Evolutionary conservation across 768 basidiomycete genomes (phyloP).

Genomic region (Lactifluus subvellereus): DNA sequence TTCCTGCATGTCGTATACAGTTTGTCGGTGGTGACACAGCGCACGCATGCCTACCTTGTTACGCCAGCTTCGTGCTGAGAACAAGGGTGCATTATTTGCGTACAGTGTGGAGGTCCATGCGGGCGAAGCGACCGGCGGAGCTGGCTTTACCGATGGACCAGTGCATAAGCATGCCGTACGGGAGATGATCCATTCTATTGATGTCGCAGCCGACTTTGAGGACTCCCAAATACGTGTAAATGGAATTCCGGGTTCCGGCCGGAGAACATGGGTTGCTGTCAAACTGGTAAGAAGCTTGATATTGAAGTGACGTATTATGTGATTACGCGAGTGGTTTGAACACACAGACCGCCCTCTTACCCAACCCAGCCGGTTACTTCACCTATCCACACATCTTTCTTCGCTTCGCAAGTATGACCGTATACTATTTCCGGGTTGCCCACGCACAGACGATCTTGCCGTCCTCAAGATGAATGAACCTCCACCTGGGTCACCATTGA

Average conservation of each 20-base stretch:
- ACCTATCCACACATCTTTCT: slow-evolving; percentile 54
- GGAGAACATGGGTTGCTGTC: slow-evolving; percentile 78
- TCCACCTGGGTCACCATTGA: slow-evolving; percentile 33
- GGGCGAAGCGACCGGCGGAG: slow-evolving; percentile 38
- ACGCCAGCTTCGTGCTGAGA: slow-evolving; percentile 50
- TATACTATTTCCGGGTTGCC: slow-evolving; percentile 65
- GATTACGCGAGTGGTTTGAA: neutral
- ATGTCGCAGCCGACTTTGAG: slow-evolving; percentile 80
- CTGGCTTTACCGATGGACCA: slow-evolving; percentile 27
- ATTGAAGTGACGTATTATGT: neutral
- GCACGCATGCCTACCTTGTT: slow-evolving; percentile 62
- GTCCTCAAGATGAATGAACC: slow-evolving; percentile 35
- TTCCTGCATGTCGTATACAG: slow-evolving; percentile 32
- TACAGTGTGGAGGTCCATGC: slow-evolving; percentile 87
- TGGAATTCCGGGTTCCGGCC: slow-evolving; percentile 28
- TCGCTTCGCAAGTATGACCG: slow-evolving; percentile 25
- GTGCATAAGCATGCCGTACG: slow-evolving; percentile 59
- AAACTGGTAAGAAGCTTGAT: slow-evolving; percentile 56
- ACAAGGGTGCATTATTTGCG: slow-evolving; percentile 71
- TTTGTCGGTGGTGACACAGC: slow-evolving; percentile 90
- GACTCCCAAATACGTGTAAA: slow-evolving; percentile 32
- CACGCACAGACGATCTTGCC: slow-evolving; percentile 52
- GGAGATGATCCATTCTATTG: slow-evolving; percentile 72
- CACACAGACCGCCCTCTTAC: slow-evolving; percentile 60
- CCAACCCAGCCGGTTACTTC: slow-evolving; percentile 52